Conservation (phyloP, 2,329 filamentous ascomycete genomes). For the Fusarium succisae region DNA sequence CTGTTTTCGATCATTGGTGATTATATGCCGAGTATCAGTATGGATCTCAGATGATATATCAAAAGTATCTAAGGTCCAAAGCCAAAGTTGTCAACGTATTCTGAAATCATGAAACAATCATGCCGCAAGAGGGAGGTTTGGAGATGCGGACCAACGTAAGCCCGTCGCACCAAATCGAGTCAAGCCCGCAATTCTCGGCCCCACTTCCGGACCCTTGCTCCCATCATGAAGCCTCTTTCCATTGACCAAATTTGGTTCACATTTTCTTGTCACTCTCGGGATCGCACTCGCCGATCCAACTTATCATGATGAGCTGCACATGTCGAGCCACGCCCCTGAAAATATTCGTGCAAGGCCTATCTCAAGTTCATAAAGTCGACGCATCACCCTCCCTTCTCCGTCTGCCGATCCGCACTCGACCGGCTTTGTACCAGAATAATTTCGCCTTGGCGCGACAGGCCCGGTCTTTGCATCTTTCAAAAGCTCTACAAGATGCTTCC, state of each 20-base stretch:
- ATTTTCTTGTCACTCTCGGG: conserved; percentile 31
- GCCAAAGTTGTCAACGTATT: not conserved
- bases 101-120: not conserved
- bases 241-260: conserved; percentile 29
- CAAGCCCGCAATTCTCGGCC: conserved; percentile 5
- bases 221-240: conserved; percentile 35
- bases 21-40: too few relatives aligned
- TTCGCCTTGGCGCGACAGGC: conserved; percentile 31
- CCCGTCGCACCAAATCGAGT: conserved; percentile 2
- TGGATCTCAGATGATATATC: not conserved
- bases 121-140: not conserved
- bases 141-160: conserved; percentile 12
- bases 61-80: not conserved
- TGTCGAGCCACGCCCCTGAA: conserved; percentile 57
- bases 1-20: not conserved
- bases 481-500: conserved; percentile 27
- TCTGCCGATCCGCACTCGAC: conserved; percentile 18
- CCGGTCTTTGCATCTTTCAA: conserved; percentile 39
- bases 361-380: conserved; percentile 51
- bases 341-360: conserved; percentile 59
- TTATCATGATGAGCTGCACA: conserved; percentile 56
- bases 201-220: conserved; percentile 33
- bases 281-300: conserved; percentile 2
- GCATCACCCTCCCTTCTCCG: conserved; percentile 25
- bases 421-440: conserved; percentile 19